Evolutionary conservation across 2,329 filamentous ascomycete species (phyloP).

Genomic region (Gyromitra esculenta): DNA sequence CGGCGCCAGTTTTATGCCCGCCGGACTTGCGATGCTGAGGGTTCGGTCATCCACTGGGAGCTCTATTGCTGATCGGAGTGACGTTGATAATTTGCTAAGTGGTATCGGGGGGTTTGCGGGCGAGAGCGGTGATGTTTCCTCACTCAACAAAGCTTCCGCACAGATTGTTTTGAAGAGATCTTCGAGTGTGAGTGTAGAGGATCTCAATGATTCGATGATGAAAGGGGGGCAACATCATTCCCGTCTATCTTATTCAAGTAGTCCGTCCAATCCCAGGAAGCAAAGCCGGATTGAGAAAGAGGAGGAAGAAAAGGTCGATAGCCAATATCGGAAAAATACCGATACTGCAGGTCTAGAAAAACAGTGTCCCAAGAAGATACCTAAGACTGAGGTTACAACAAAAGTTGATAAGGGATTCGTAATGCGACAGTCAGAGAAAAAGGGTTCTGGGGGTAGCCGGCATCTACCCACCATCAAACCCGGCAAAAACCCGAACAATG

Average conservation of each 20-base stretch:
- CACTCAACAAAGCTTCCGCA: conserved; percentile 29
- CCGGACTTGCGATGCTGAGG: conserved; percentile 35
- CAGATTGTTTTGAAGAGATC: conserved; percentile 42
- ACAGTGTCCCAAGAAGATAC: conserved; percentile 4
- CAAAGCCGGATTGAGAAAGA: conserved; percentile 36
- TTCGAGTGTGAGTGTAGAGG: conserved; percentile 44
- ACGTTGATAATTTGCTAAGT: conserved; percentile 33
- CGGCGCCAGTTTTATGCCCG: conserved; percentile 18
- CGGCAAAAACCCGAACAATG: conserved; percentile 41
- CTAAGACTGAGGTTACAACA: conserved; percentile 5
- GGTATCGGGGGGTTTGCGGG: conserved; percentile 36
- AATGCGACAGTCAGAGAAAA: conserved; percentile 31
- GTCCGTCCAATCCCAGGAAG: conserved; percentile 36
- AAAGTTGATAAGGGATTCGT: conserved; percentile 1
- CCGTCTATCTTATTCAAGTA: neutral
- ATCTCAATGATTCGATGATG: conserved; percentile 39
- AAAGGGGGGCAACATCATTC: conserved; percentile 8
- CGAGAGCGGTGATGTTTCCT: conserved; percentile 27
- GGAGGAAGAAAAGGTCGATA: conserved; percentile 16
- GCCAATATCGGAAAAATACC: neutral
- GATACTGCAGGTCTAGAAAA: conserved; percentile 11
- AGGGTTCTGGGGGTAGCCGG: conserved; percentile 6
- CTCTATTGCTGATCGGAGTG: conserved; percentile 9
- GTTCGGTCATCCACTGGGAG: conserved; percentile 38
- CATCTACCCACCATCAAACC: conserved; percentile 41